Evolutionary conservation across 139 green algal species (phyloP).

Genomic region (Picochlorum costavermella): DNA sequence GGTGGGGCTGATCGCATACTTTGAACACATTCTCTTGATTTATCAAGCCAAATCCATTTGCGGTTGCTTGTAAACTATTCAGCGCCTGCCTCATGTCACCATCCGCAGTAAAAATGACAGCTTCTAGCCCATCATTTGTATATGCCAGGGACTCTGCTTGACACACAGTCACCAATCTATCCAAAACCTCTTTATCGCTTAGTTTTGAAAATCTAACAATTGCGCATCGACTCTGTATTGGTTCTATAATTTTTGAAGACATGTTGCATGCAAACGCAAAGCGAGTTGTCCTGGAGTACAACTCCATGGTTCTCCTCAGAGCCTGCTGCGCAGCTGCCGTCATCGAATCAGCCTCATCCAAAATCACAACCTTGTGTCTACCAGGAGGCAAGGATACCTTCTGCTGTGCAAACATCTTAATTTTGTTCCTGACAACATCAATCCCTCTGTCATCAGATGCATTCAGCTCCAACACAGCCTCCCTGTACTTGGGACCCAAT

Average conservation of each 20-base stretch:
- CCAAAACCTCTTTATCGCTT: slow-evolving; percentile 76
- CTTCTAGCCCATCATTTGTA: slow-evolving; percentile 79
- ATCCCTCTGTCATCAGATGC: slow-evolving; percentile 96
- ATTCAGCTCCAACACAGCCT: slow-evolving; percentile 96
- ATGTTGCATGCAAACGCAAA: slow-evolving; percentile 97
- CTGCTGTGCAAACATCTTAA: slow-evolving; percentile 99
- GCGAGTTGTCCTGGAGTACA: slow-evolving; percentile 88
- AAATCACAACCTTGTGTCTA: slow-evolving; percentile 93
- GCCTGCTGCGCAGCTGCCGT: slow-evolving; percentile 92
- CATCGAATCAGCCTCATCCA: slow-evolving; percentile 98
- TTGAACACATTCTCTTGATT: slow-evolving; percentile 87
- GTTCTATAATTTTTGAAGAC: slow-evolving; percentile 95
- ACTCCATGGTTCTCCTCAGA: slow-evolving; percentile 97
- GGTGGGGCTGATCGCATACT: slow-evolving; percentile 97
- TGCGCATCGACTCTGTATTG: slow-evolving; percentile 96
- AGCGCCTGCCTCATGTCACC: slow-evolving; percentile 99
- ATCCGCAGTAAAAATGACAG: slow-evolving; percentile 96
- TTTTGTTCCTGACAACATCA: slow-evolving; percentile 97
- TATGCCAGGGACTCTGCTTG: slow-evolving; percentile 47
- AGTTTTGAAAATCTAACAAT: slow-evolving; percentile 81
- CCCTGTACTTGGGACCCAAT: slow-evolving; percentile 74
- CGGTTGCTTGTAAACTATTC: slow-evolving; percentile 92
- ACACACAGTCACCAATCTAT: slow-evolving; percentile 67
- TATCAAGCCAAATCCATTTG: slow-evolving; percentile 86
- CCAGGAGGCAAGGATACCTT: slow-evolving; percentile 90